These are phyloP conservation scores for Ballota nigra DNA, from an alignment of 257 asterid species.

Conservation along the genomic window DNA sequence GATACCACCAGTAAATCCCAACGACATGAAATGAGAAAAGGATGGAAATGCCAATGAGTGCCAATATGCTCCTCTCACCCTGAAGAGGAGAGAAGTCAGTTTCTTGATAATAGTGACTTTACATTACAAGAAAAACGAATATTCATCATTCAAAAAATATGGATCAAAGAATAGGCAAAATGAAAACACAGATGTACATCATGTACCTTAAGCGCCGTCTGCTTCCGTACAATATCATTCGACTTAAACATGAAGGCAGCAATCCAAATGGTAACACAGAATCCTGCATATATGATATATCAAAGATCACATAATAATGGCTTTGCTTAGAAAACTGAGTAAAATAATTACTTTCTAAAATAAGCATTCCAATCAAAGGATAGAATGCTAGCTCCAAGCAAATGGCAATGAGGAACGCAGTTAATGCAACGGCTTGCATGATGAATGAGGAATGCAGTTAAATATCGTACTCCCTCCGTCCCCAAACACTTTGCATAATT, in stretches of 20 bases:
- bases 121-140: neutral
- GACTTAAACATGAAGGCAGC: constrained; percentile 90
- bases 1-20: constrained; percentile 83
- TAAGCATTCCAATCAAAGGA: neutral
- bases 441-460: neutral
- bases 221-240: constrained; percentile 75
- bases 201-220: constrained; percentile 84
- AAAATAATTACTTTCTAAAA: neutral
- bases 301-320: constrained; percentile 2
- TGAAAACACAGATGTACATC: neutral
- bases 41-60: constrained; percentile 48
- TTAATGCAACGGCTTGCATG: neutral
- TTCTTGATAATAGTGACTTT: constrained; percentile 21
- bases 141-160: neutral
- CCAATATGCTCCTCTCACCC: constrained; percentile 68
- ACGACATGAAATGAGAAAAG: constrained; percentile 57
- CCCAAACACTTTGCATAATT: too few species aligned
- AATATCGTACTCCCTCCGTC: too few species aligned
- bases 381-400: neutral
- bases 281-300: constrained; percentile 45
- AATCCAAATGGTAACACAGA: constrained; percentile 66
- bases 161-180: constrained; percentile 15
- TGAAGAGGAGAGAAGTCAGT: constrained; percentile 34
- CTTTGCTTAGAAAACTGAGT: neutral
- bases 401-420: neutral